Conservation (phyloP, 169 alveolate species). For the Eimeria praecox region DNA sequence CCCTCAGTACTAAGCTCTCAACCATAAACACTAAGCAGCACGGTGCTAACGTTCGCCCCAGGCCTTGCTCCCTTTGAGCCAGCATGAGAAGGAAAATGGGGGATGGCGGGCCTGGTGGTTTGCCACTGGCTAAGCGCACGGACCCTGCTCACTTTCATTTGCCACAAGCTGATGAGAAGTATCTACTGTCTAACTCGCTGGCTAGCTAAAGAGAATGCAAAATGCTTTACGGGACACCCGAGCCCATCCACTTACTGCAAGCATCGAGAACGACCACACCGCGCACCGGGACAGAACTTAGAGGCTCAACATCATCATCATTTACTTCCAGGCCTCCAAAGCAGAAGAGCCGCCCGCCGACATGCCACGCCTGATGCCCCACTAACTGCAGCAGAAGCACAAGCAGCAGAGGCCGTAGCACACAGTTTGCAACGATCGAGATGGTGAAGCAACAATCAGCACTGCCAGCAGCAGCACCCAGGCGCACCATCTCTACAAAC, state of each 20-base stretch:
- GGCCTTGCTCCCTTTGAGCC: neutral
- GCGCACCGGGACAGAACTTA: conserved; percentile 4
- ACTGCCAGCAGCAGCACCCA: neutral
- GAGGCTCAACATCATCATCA: conserved; percentile 28
- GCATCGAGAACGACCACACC: conserved; percentile 47
- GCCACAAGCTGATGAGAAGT: neutral
- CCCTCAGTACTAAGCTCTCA: neutral
- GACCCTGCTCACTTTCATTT: neutral
- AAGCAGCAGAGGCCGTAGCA: neutral
- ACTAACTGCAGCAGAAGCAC: conserved; percentile 50
- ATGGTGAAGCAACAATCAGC: neutral
- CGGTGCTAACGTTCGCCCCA: no score
- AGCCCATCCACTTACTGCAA: neutral
- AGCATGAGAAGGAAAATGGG: neutral
- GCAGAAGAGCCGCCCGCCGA: conserved; percentile 51
- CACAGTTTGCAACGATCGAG: neutral
- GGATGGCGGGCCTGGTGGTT: neutral
- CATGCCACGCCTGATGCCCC: conserved; percentile 75
- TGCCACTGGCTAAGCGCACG: neutral
- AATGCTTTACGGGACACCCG: no score
- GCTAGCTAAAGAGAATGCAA: neutral
- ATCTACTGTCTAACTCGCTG: neutral
- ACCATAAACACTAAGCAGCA: neutral
- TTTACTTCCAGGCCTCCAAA: conserved; percentile 51
- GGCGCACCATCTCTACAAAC: neutral